phyloP scores from a whole-genome alignment of 23 red algal genomes.

The Gracilaria domingensis region DNA sequence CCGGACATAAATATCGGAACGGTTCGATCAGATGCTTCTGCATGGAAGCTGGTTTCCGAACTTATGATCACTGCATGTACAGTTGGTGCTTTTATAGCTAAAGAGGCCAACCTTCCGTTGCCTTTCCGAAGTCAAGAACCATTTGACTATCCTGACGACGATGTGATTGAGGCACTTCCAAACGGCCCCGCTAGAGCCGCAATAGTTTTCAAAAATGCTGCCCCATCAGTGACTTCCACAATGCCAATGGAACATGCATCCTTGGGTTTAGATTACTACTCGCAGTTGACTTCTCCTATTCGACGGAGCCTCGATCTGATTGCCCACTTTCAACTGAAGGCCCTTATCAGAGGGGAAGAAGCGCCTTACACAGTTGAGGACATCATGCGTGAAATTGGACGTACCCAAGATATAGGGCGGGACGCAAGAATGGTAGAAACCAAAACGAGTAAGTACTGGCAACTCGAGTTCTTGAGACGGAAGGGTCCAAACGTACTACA shows the following conservation, averaged over 20 bases:
- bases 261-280: conserved; percentile 75
- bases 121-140: conserved; percentile 81
- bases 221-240: conserved; percentile 46
- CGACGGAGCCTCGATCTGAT: conserved; percentile 83
- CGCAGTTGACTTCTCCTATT: conserved; percentile 89
- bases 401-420: conserved; percentile 29
- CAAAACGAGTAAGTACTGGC: conserved; percentile 73
- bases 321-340: conserved; percentile 86
- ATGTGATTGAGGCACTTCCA: conserved; percentile 51
- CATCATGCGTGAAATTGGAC: conserved; percentile 60
- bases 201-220: conserved; percentile 57
- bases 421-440: conserved; percentile 47
- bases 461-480: conserved; percentile 68
- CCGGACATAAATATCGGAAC: conserved; percentile 28
- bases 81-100: conserved; percentile 48
- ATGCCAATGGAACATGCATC: conserved; percentile 73
- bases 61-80: conserved; percentile 86
- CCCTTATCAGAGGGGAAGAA: conserved; percentile 47
- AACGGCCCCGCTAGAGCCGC: conserved; percentile 68
- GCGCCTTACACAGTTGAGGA: conserved; percentile 43
- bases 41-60: conserved; percentile 76
- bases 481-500: conserved; percentile 26
- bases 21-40: conserved; percentile 12
- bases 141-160: conserved; percentile 69
- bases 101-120: conserved; percentile 43